Base-by-base conservation (phyloP, 441 rosid genomes). In the Oxalis stricta region DNA sequence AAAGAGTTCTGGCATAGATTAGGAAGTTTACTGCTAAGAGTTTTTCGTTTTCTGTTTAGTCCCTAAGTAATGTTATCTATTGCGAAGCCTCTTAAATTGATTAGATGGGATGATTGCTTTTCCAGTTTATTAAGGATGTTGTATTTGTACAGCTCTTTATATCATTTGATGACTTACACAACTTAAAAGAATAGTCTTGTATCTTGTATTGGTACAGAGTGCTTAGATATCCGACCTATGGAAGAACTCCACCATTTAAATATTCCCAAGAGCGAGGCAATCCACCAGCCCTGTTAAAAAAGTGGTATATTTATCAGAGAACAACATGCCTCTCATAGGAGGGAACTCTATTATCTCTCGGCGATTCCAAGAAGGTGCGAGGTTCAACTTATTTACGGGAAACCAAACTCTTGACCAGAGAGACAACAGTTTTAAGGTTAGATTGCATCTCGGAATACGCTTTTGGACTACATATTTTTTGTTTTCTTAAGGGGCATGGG, bases 331-430 rank as follows among this genome's bases (percentile, higher is more conserved):
- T 5, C 41, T 41, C 28, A 41, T 22, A 41, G 68, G 37, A 1
- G 70, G 52, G 40, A 46, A 44, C 24, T 28, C 40, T 35, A 54
- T 54, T 3, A 22, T 69, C 18, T 46, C 68, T 18, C 55, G 38
- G 41, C 65, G 66, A 26, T 69, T 58, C 34, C 44, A 37, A 24
- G 67, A 63, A 12, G 75, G 31, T 58, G 48, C 77, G 1, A 63
- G 95, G 34, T 91, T 78, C 68, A 91, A 86, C 65, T 59, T 75
- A 46, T 91, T 91, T 53, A 77, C 95, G 0, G 96, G 96, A 53
- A 65, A 70, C 55, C 96, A 86, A 66, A 78, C 75, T 50, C 52
- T 81, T 65, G 79, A 77, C 23, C 73, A 83, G 68, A 79, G 98
- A 68, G 75, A 76, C 59, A 65, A 48, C 52, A 86, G 98, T 55